Percentiles rank a stretch among this genome's conserved stretches.
phyloP scores from a whole-genome alignment of 148 eudicot genomes.

The Amaranthus hypochondriacus region DNA sequence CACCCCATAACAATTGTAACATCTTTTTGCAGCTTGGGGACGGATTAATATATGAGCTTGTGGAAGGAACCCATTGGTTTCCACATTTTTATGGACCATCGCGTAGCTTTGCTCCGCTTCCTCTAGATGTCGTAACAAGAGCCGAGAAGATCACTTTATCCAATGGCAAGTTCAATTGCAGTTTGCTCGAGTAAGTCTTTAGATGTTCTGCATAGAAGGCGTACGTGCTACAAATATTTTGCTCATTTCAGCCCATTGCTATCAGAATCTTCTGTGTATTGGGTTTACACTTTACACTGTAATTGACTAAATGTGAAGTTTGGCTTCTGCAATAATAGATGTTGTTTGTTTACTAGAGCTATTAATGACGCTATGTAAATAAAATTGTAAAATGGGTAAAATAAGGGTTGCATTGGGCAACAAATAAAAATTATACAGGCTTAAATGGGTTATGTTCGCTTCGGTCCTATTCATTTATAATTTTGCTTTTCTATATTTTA shows the following conservation, averaged over 20 bases:
- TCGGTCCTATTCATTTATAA: too few relatives aligned
- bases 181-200: conserved; percentile 39
- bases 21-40: conserved; percentile 64
- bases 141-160: conserved; percentile 62
- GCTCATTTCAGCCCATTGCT: background rate
- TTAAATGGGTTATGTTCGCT: too few relatives aligned
- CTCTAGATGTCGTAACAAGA: conserved; percentile 56
- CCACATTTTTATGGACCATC: conserved; percentile 97
- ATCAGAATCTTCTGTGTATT: background rate
- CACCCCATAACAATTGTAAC: background rate
- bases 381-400: too few relatives aligned
- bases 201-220: background rate
- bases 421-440: too few relatives aligned
- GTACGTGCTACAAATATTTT: background rate
- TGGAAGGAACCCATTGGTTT: conserved; percentile 54
- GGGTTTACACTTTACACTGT: background rate
- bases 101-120: conserved; percentile 74
- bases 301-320: background rate
- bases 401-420: too few relatives aligned
- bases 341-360: too few relatives aligned
- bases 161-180: conserved; percentile 52
- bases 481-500: too few relatives aligned
- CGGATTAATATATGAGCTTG: conserved; percentile 81
- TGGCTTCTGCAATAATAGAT: background rate
- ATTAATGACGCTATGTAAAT: too few relatives aligned